Conservation (phyloP, 805 yeast genomes). For the Ogataea angusta region DNA sequence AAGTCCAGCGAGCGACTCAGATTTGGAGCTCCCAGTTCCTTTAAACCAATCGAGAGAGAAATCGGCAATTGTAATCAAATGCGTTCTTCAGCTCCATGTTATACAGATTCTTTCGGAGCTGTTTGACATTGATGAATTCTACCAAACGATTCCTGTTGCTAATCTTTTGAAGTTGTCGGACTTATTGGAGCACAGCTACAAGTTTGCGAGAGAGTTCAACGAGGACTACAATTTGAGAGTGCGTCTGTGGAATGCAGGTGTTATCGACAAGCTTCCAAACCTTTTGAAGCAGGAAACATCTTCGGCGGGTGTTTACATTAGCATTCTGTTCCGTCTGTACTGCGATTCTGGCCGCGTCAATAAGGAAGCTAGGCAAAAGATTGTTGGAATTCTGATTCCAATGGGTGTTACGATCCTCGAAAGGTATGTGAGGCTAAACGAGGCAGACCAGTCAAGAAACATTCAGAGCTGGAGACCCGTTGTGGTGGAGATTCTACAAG, state of each 20-base stretch:
- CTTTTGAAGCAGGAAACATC: conserved; percentile 87
- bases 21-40: conserved; percentile 28
- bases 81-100: conserved; percentile 85
- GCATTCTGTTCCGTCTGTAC: conserved; percentile 75
- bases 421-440: conserved; percentile 71
- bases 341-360: conserved; percentile 56
- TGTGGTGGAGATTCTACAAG: conserved; percentile 81
- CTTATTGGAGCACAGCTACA: conserved; percentile 64
- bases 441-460: conserved; percentile 73
- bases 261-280: conserved; percentile 90
- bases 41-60: conserved; percentile 50
- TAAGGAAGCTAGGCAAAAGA: conserved; percentile 44
- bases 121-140: conserved; percentile 66
- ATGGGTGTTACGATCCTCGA: conserved; percentile 69
- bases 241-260: conserved; percentile 87
- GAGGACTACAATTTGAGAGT: conserved; percentile 84
- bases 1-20: conserved; percentile 12
- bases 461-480: conserved; percentile 90
- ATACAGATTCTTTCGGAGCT: conserved; percentile 83
- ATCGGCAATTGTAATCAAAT: conserved; percentile 82
- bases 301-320: conserved; percentile 82
- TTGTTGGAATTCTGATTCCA: conserved; percentile 57
- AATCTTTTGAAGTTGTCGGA: conserved; percentile 58
- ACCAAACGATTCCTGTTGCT: conserved; percentile 62
- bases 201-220: conserved; percentile 83